A percentile compares a stretch with the other conserved stretches of the same genome.
Conservation (phyloP, 108 stramenopile species). For the Epithemia pelagica region DNA sequence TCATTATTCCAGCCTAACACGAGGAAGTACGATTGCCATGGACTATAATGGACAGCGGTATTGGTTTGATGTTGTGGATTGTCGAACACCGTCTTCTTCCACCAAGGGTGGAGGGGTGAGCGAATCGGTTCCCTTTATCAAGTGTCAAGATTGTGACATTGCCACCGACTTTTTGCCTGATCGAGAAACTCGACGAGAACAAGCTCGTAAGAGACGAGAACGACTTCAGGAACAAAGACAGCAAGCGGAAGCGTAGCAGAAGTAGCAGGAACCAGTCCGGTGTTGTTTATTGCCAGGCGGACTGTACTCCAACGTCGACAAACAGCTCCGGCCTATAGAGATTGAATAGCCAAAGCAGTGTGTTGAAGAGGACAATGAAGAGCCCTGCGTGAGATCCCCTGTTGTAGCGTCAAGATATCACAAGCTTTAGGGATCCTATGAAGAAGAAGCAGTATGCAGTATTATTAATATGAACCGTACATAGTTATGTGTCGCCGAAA, state of each 20-base stretch:
- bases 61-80: conserved; percentile 86
- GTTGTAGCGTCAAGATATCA: too few relatives aligned
- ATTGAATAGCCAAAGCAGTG: too few relatives aligned
- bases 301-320: too few relatives aligned
- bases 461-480: too few relatives aligned
- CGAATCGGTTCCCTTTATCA: conserved; percentile 62
- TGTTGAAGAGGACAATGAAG: too few relatives aligned
- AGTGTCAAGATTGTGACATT: conserved; percentile 87
- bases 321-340: too few relatives aligned
- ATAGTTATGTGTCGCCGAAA: too few relatives aligned
- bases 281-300: too few relatives aligned
- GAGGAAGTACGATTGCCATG: conserved; percentile 78
- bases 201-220: conserved; percentile 10
- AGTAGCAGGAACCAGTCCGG: too few relatives aligned
- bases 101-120: conserved; percentile 38
- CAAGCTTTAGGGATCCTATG: too few relatives aligned
- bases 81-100: conserved; percentile 33
- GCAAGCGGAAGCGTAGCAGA: background rate
- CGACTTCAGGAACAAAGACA: background rate
- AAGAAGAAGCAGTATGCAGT: too few relatives aligned
- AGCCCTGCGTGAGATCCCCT: too few relatives aligned
- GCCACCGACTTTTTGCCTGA: conserved; percentile 75
- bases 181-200: conserved; percentile 39
- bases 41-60: conserved; percentile 73
- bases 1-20: conserved; percentile 75